Percentiles rank a stretch among this genome's conserved stretches.
Evolutionary conservation across 805 yeast genomes (phyloP).

Genomic region (Naumovozyma baii): DNA sequence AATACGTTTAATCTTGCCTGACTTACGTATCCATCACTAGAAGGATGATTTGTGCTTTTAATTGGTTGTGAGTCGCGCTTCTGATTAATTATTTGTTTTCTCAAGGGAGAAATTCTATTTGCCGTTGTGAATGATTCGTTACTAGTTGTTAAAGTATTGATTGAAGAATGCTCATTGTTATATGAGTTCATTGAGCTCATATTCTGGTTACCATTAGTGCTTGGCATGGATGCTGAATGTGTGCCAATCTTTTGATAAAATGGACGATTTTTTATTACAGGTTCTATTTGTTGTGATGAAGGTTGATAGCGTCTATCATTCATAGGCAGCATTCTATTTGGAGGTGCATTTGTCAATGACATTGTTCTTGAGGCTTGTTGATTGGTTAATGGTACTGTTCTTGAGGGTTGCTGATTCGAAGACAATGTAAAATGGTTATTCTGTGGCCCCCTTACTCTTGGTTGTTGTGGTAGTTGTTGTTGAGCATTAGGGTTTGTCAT

Average conservation of each 20-base stretch:
- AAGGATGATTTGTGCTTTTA: neutral
- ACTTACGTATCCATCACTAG: neutral
- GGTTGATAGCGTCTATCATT: neutral
- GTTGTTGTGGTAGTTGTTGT: conserved; percentile 3
- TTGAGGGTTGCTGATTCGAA: neutral
- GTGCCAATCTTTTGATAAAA: neutral
- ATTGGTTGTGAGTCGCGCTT: too few relatives aligned
- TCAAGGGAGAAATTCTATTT: conserved; percentile 9
- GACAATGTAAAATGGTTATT: too few relatives aligned
- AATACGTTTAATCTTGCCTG: conserved; percentile 14
- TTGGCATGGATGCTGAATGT: neutral
- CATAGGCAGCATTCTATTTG: neutral
- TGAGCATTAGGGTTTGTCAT: conserved; percentile 1
- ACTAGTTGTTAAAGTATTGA: too few relatives aligned
- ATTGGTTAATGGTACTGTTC: neutral
- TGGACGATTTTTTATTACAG: neutral
- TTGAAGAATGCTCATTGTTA: too few relatives aligned
- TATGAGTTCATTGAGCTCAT: too few relatives aligned
- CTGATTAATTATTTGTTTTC: conserved; percentile 3
- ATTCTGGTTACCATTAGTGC: neutral
- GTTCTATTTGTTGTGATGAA: neutral
- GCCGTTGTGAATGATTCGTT: too few relatives aligned
- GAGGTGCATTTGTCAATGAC: conserved; percentile 3
- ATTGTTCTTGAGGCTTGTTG: conserved; percentile 5
- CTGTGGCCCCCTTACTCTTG: too few relatives aligned